Conservation (phyloP, 2,329 filamentous ascomycete genomes). For the Fusarium scirpi region DNA sequence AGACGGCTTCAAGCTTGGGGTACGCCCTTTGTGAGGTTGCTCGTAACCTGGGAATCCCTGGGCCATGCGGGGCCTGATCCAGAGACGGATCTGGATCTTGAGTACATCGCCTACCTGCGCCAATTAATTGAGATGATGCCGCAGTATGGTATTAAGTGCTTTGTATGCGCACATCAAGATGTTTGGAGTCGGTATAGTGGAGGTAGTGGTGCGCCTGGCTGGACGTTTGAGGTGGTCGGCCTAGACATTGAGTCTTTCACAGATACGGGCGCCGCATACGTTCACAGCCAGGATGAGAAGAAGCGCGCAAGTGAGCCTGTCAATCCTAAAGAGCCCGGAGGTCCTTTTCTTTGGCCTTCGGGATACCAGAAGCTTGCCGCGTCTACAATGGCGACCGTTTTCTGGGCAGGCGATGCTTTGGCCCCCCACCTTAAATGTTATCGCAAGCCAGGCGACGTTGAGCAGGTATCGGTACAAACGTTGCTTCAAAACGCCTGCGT, state of each 20-base stretch:
- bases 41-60: slow-evolving; percentile 59
- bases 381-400: slow-evolving; percentile 49
- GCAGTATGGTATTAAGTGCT: slow-evolving; percentile 55
- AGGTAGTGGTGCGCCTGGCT: slow-evolving; percentile 57
- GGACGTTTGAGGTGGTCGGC: slow-evolving; percentile 57
- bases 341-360: slow-evolving; percentile 54
- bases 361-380: slow-evolving; percentile 55
- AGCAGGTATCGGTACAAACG: slow-evolving; percentile 47
- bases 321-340: slow-evolving; percentile 51
- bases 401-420: slow-evolving; percentile 48
- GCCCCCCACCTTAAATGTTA: slow-evolving; percentile 47
- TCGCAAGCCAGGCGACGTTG: slow-evolving; percentile 24
- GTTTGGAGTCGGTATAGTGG: slow-evolving; percentile 59
- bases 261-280: slow-evolving; percentile 51
- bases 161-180: slow-evolving; percentile 58
- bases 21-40: slow-evolving; percentile 54
- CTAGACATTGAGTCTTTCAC: slow-evolving; percentile 55
- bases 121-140: slow-evolving; percentile 54
- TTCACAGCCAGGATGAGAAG: slow-evolving; percentile 53
- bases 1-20: slow-evolving; percentile 55
- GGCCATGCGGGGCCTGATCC: slow-evolving; percentile 51
- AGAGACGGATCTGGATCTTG: slow-evolving; percentile 50
- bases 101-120: slow-evolving; percentile 55
- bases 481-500: slow-evolving; percentile 51
- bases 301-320: slow-evolving; percentile 40